These are phyloP conservation scores for Moelleriella libera DNA, from an alignment of 2,329 filamentous ascomycete species.

Conservation along the genomic window DNA sequence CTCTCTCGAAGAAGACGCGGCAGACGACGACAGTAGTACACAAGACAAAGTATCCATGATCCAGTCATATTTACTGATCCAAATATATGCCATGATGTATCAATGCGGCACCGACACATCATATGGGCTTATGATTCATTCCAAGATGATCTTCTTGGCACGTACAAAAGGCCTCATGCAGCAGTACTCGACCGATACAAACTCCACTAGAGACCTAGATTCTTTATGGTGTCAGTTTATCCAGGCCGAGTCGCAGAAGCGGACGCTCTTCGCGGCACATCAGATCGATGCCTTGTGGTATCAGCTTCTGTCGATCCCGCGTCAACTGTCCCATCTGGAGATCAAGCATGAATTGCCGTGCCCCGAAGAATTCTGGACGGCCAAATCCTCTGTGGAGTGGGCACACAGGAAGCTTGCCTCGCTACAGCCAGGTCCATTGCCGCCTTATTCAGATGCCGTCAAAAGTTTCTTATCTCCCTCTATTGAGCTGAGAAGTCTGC, in stretches of 20 bases:
- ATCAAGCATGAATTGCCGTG: conserved; percentile 29
- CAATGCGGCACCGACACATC: conserved; percentile 20
- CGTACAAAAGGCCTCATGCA: conserved; percentile 20
- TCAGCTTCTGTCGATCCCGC: conserved; percentile 23
- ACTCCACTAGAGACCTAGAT: conserved; percentile 16
- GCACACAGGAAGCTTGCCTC: conserved; percentile 16
- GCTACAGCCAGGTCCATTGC: background rate
- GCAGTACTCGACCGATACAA: conserved; percentile 10
- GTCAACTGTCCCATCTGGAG: conserved; percentile 23
- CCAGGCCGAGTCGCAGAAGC: conserved; percentile 22
- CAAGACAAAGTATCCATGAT: conserved; percentile 12
- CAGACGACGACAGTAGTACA: conserved; percentile 6
- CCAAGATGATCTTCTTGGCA: conserved; percentile 22
- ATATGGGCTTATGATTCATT: conserved; percentile 22
- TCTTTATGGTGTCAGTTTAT: conserved; percentile 24
- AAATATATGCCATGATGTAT: conserved; percentile 28
- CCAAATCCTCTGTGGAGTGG: conserved; percentile 19
- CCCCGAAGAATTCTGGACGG: conserved; percentile 20
- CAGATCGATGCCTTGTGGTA: conserved; percentile 29
- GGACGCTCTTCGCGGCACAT: conserved; percentile 25
- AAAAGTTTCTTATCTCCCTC: conserved; percentile 18
- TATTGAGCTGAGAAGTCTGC: conserved; percentile 12
- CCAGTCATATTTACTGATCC: conserved; percentile 23
- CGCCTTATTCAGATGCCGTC: conserved; percentile 22
- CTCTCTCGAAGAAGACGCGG: conserved; percentile 9